These are phyloP conservation scores for Fusarium sulawesiense DNA, from an alignment of 2,329 filamentous ascomycete species.

Conservation along the genomic window DNA sequence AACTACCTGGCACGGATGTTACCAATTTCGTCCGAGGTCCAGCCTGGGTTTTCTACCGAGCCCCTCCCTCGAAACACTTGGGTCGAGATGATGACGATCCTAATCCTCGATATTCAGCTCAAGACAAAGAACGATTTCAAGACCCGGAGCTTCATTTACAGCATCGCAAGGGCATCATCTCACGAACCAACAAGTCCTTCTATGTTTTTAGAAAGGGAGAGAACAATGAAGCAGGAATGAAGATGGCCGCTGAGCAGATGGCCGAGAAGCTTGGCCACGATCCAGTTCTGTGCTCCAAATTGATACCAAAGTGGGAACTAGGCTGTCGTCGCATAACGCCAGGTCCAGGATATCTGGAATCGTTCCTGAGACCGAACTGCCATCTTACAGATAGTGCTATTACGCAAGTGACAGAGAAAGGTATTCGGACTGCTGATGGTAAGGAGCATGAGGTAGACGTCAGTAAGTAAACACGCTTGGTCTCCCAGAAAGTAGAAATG, in stretches of 20 bases:
- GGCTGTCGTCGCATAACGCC: conserved; percentile 38
- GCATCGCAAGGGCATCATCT: conserved; percentile 56
- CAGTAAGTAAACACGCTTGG: conserved; percentile 16
- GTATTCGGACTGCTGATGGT: conserved; percentile 35
- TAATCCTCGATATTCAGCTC: conserved; percentile 45
- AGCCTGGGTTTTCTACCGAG: conserved; percentile 52
- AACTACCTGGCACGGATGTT: conserved; percentile 48
- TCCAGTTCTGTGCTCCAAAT: conserved; percentile 34
- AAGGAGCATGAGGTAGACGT: conserved; percentile 39
- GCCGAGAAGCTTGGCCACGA: conserved; percentile 39
- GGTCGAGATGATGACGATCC: conserved; percentile 46
- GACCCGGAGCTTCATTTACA: conserved; percentile 63
- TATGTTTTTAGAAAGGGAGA: conserved; percentile 49
- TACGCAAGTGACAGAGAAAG: conserved; percentile 34
- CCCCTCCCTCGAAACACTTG: conserved; percentile 47
- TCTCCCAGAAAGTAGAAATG: neutral
- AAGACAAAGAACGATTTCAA: conserved; percentile 62
- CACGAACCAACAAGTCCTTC: conserved; percentile 49
- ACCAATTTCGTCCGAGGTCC: conserved; percentile 51
- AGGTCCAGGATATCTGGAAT: conserved; percentile 38
- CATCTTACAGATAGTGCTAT: conserved; percentile 38
- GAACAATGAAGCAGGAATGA: conserved; percentile 40
- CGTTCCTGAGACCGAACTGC: conserved; percentile 36
- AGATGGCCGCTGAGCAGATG: conserved; percentile 39
- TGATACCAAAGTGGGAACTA: conserved; percentile 41